Evolutionary conservation across 345 rosid species (phyloP).

Genomic region (Schrenkiella parvula): DNA sequence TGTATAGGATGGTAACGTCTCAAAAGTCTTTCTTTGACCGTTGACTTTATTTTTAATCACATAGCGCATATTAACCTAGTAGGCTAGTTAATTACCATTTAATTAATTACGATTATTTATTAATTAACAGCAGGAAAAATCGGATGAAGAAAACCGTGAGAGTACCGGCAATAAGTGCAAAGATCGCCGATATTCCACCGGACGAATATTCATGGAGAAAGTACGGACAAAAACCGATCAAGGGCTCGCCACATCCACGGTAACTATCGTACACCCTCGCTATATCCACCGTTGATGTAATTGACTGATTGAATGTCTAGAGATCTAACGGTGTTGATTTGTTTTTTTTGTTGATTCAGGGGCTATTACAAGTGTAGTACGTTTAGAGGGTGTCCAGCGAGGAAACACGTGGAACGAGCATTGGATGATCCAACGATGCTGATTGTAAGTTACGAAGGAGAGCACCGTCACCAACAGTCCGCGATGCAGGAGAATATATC

Average conservation of each 20-base stretch:
- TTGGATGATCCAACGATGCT: constrained; percentile 75
- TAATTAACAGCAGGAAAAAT: constrained; percentile 48
- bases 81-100: neutral
- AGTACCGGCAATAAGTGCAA: constrained; percentile 79
- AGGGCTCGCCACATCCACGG: constrained; percentile 95
- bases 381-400: constrained; percentile 79
- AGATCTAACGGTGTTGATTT: constrained; percentile 18
- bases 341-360: constrained; percentile 33
- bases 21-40: neutral
- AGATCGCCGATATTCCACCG: constrained; percentile 81
- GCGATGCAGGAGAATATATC: constrained; percentile 43
- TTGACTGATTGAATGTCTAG: neutral
- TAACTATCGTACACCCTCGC: constrained; percentile 23
- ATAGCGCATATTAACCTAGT: neutral
- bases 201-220: constrained; percentile 94
- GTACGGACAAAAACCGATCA: constrained; percentile 94
- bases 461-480: constrained; percentile 60
- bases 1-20: neutral
- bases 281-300: neutral
- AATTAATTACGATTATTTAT: neutral
- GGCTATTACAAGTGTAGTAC: constrained; percentile 92
- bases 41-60: neutral
- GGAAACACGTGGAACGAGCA: constrained; percentile 91
- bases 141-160: constrained; percentile 63
- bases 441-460: constrained; percentile 87